Evolutionary conservation across 2,329 filamentous ascomycete species (phyloP), one percentile per base, ranked within the genome.

Genomic region (Tetracladium maxilliforme): DNA sequence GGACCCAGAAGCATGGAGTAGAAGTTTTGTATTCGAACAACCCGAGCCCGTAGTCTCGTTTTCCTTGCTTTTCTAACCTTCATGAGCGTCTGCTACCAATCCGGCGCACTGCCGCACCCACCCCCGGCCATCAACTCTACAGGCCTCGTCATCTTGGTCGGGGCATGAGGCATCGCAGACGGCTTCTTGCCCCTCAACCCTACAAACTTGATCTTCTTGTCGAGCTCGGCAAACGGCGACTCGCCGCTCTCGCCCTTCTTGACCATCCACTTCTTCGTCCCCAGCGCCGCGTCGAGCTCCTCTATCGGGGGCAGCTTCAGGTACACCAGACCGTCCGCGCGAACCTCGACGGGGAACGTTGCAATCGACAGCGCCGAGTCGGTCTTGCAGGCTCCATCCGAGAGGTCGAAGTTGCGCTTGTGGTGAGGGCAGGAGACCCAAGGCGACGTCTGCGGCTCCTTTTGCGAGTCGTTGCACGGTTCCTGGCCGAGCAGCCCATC

Each of bases 391-490:
- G 65, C 60, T 3, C 83, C 82, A 1, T 68, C 64, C 25, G 70
- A 54, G 21, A 92, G 69, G 43, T 82, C 71, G 47, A 78, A 93
- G 54, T 92, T 92, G 36, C 82, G 72, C 58, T 93, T 93, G 58
- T 92, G 84, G 49, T 77, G 72, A 1, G 84, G 84, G 43, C 83
- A 93, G 2, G 75, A 82, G 11, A 93, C 69, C 74, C 78, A 92
- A 31, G 72, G 73, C 33, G 68, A 56, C 26, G 47, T 61, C 22
- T 58, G 48, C 30, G 54, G 40, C 30, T 48, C 38, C 23, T 52
- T 47, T 23, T 54, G 27, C 23, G 35, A 32, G 31, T 52, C 40
- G 26, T 36, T 19, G 34, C n/a, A n/a, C n/a, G n/a, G n/a, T n/a
- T 70, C 64, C 35, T 82, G 75, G 20, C 86, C 84, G 23, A 93